Percentiles rank a stretch among this genome's conserved stretches.
Conservation (phyloP, 352 stramenopile species). For the Phytophthora hibernalis region DNA sequence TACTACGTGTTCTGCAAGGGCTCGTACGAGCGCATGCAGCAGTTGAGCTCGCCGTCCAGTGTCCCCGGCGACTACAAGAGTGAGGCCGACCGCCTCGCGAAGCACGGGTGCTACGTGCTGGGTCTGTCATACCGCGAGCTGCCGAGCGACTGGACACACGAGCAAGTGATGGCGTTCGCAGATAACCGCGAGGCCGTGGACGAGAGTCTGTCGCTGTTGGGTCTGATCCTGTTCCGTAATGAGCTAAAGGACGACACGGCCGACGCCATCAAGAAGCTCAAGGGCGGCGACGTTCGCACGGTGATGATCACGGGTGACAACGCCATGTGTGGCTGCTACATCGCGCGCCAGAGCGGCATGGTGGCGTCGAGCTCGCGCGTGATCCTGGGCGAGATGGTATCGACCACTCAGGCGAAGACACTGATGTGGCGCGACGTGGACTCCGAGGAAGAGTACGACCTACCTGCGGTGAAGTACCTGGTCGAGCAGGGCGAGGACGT, state of each 20-base stretch:
- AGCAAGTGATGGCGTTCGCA: conserved; percentile 28
- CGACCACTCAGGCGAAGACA: conserved; percentile 6
- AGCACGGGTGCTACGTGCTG: conserved; percentile 76
- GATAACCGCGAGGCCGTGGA: conserved; percentile 76
- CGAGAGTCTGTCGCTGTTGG: conserved; percentile 65
- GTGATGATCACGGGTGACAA: conserved; percentile 90
- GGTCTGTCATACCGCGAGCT: no score
- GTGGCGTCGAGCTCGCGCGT: conserved; percentile 39
- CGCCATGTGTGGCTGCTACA: conserved; percentile 57
- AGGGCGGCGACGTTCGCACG: conserved; percentile 61
- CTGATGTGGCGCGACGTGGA: no score
- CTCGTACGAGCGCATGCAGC: conserved; percentile 75
- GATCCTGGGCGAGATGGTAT: conserved; percentile 41
- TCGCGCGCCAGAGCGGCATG: conserved; percentile 55
- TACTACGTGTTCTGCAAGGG: conserved; percentile 77
- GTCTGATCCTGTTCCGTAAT: conserved; percentile 88
- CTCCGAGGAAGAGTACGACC: no score
- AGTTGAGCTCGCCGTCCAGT: conserved; percentile 42
- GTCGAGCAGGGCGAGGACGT: conserved; percentile 17
- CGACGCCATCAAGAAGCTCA: conserved; percentile 66
- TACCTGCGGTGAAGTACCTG: conserved; percentile 33
- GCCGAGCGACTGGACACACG: no score
- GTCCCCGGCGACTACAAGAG: conserved; percentile 66
- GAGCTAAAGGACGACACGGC: conserved; percentile 73
- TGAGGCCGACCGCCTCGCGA: conserved; percentile 44